Base-by-base conservation (phyloP, 139 green algal species). In the Desmodesmus armatus region DNA sequence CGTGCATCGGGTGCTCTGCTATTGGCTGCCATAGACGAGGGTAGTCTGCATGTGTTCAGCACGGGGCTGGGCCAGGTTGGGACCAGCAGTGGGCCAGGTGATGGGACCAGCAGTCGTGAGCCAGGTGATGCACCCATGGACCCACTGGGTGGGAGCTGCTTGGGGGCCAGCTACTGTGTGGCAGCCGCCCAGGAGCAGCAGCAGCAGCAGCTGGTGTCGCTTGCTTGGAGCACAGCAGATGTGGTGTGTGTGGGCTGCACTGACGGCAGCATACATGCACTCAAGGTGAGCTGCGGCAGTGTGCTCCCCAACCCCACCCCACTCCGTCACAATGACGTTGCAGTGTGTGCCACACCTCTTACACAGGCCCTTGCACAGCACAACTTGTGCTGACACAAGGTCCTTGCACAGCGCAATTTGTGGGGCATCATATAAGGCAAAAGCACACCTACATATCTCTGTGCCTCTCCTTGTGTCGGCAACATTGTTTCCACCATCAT, bases 221-320 rank as follows among this genome's bases (percentile, higher is more conserved):
- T 78, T 40, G 44, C 40, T 7, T 84, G 60, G 60, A 75, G 60
- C 63, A 62, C 62, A 25, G 62, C 13, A 9, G 9, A 7, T 19
- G 44, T 31, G 13, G 25, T 84, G 60, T 84, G 78, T 65, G 78
- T 75, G 2, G 58, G 13, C 31, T 40, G 47, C 40, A 63, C 40
- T 72, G 78, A 75, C 5, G 78, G 78, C 40, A 55, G 41, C 78
- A 65, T 35, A 49, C 78, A 76, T 17, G 55, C 72, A 23, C 35
- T 82, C 17, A 35, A 82, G 76, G 76, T 82, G 17, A 55, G 29
- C 63, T 21, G 58, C 58, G 3, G 58, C 58, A 35, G 58, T 27
- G 25, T 23, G 58, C n/a, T n/a, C n/a, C n/a, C n/a, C n/a, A n/a
- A n/a, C n/a, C n/a, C n/a, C n/a, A n/a, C n/a, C n/a, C n/a, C n/a